Conservation (phyloP, 2,329 filamentous ascomycete species). For the Cytospora piceicola region DNA sequence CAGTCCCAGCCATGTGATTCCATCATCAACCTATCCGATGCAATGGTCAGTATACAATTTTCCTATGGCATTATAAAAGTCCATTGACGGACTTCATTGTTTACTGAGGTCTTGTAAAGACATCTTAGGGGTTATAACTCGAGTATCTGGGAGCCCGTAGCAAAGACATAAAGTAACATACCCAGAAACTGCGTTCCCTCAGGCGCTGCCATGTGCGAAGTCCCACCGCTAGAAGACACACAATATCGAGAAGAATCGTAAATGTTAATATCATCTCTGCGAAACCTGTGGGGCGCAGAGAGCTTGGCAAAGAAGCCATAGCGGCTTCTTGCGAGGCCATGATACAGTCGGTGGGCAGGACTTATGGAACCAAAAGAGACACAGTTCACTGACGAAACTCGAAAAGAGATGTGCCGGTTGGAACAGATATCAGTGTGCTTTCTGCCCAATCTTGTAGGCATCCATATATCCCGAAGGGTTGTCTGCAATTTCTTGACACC, state of each 20-base stretch:
- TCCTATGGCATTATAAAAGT: not conserved
- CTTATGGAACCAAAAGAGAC: not conserved
- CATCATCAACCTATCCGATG: not conserved
- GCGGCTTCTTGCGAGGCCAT: not conserved
- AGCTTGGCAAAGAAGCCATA: not conserved
- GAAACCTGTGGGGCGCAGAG: not conserved
- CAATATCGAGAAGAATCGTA: not conserved
- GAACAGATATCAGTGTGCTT: not conserved
- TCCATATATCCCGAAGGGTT: not conserved
- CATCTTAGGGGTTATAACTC: not conserved
- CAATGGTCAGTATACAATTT: not conserved
- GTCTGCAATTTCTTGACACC: not conserved
- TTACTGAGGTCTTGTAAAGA: too few species aligned
- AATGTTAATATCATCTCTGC: conserved; percentile 8
- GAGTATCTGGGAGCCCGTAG: not conserved
- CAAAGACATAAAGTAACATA: not conserved
- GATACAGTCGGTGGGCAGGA: not conserved
- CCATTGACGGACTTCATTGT: too few species aligned
- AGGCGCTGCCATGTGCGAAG: conserved; percentile 14
- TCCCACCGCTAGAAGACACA: not conserved
- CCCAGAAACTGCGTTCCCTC: not conserved
- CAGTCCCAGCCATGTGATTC: conserved; percentile 8
- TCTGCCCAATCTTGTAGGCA: not conserved
- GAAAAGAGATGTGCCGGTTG: not conserved
- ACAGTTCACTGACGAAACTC: not conserved